phyloP scores from a whole-genome alignment of 208 protist species.

The Leishmania martiniquensis region DNA sequence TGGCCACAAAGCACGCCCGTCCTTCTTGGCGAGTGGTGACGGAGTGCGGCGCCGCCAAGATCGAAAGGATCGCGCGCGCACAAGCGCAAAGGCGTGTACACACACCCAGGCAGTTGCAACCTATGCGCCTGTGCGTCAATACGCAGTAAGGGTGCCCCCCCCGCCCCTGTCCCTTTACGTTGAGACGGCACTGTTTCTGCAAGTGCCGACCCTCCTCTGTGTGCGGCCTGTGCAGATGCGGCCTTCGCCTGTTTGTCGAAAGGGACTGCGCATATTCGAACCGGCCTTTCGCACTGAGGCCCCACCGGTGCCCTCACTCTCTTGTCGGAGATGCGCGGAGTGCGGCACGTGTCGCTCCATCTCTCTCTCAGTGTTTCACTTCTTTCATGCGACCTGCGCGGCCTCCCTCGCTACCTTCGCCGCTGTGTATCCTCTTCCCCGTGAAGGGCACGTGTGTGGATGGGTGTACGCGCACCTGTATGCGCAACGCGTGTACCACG shows the following conservation, averaged over 20 bases:
- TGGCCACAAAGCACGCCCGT: not conserved
- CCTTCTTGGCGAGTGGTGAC: not conserved
- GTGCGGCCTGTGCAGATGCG: not conserved
- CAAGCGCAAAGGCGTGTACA: slow-evolving; percentile 33
- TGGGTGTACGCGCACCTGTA: not conserved
- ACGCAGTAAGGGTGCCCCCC: not conserved
- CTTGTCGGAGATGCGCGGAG: not conserved
- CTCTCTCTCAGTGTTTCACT: not conserved
- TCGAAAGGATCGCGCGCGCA: not conserved
- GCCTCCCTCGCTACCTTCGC: not conserved
- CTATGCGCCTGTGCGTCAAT: slow-evolving; percentile 12
- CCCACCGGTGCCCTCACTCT: not conserved
- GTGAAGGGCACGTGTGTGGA: too few relatives aligned
- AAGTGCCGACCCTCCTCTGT: not conserved
- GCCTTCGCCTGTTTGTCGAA: not conserved
- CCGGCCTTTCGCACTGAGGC: not conserved
- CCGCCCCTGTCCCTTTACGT: not conserved
- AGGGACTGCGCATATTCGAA: not conserved
- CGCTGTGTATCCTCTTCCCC: not conserved
- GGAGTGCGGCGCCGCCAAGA: not conserved
- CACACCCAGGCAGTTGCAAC: slow-evolving; percentile 31
- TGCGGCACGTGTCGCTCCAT: not conserved
- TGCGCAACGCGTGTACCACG: not conserved
- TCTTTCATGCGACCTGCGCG: not conserved
- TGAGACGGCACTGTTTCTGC: not conserved